phyloP scores from a whole-genome alignment of 2,329 filamentous ascomycete species.

The Claviceps cyperi region DNA sequence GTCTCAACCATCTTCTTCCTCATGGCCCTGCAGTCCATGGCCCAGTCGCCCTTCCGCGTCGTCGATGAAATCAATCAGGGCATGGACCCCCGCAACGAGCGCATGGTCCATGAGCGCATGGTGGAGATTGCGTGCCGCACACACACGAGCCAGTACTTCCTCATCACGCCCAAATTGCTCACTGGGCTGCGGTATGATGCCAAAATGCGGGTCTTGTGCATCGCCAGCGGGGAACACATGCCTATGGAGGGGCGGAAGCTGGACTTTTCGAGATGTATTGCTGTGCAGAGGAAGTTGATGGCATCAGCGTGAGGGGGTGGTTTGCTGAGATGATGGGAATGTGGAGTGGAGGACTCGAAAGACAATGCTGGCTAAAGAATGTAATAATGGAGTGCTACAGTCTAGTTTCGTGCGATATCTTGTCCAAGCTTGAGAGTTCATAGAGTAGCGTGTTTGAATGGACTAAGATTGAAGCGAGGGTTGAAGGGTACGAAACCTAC shows the following conservation, averaged over 20 bases:
- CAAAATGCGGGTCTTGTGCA: constrained; percentile 87
- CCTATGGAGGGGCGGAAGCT: constrained; percentile 36
- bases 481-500: too few species aligned
- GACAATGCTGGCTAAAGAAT: too few species aligned
- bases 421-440: too few species aligned
- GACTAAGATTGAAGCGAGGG: too few species aligned
- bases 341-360: too few species aligned
- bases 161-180: constrained; percentile 93
- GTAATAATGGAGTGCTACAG: too few species aligned
- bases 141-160: constrained; percentile 75
- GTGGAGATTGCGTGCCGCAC: constrained; percentile 90
- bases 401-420: too few species aligned
- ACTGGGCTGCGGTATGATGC: constrained; percentile 72
- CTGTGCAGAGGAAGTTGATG: constrained; percentile 26
- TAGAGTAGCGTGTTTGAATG: too few species aligned
- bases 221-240: constrained; percentile 74
- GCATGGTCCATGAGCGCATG: constrained; percentile 96
- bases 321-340: too few species aligned
- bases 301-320: constrained; percentile 13
- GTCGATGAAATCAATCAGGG: constrained; percentile 99
- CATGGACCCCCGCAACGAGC: constrained; percentile 97
- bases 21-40: constrained; percentile 90
- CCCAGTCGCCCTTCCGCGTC: constrained; percentile 88
- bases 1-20: constrained; percentile 98
- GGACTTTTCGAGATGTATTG: constrained; percentile 33